Evolutionary conservation across 495 filamentous ascomycete species (phyloP).

Genomic region (Penicillium fimorum): DNA sequence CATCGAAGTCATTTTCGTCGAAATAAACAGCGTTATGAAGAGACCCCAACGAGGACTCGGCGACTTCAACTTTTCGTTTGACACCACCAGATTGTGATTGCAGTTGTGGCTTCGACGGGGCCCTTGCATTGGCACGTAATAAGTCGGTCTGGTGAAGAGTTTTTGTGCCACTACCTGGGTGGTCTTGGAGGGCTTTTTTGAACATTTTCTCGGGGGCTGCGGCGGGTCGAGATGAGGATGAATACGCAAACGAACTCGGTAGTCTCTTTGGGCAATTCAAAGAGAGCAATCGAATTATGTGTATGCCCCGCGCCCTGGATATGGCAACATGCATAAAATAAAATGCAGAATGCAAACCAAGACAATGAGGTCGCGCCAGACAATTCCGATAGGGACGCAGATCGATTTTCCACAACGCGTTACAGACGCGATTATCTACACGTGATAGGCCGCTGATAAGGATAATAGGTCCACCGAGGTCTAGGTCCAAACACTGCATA

Average conservation of each 20-base stretch:
- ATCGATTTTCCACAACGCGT: slow-evolving; percentile 18
- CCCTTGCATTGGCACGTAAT: slow-evolving; percentile 23
- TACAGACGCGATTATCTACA: slow-evolving; percentile 29
- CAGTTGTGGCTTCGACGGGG: slow-evolving; percentile 21
- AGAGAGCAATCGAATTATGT: slow-evolving; percentile 22
- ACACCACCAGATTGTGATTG: slow-evolving; percentile 36
- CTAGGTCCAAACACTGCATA: not conserved
- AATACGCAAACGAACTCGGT: slow-evolving; percentile 26
- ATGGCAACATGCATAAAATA: slow-evolving; percentile 39
- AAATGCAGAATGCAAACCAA: slow-evolving; percentile 3
- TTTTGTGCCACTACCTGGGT: slow-evolving; percentile 33
- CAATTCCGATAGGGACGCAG: not conserved
- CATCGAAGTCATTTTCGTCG: slow-evolving; percentile 56
- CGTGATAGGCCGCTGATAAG: slow-evolving; percentile 31
- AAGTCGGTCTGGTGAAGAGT: slow-evolving; percentile 39
- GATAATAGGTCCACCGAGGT: not conserved
- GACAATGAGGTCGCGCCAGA: not conserved
- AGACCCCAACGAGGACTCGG: slow-evolving; percentile 38
- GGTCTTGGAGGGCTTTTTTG: slow-evolving; percentile 44
- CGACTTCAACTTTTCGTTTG: slow-evolving; percentile 48
- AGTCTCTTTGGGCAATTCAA: slow-evolving; percentile 25
- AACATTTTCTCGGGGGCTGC: slow-evolving; percentile 36
- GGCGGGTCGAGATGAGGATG: slow-evolving; percentile 24
- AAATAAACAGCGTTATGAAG: slow-evolving; percentile 50
- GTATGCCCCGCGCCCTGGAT: slow-evolving; percentile 16